Evolutionary conservation across 352 stramenopile genomes (phyloP).

Genomic region (Blastocystis hominis): DNA sequence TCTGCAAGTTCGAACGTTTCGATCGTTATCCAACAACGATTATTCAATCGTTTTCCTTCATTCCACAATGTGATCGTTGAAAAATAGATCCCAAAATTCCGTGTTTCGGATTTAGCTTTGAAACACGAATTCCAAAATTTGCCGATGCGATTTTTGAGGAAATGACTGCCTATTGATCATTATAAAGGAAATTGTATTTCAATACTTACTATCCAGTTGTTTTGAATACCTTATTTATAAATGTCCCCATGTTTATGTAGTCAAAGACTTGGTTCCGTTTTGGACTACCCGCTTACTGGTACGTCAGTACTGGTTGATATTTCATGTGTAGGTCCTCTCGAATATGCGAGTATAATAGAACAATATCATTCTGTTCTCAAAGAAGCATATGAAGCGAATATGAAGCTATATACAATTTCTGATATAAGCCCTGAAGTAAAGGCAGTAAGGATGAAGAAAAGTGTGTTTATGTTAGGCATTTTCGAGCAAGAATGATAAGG

Average conservation of each 20-base stretch:
- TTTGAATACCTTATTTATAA: not conserved
- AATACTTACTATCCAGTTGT: not conserved
- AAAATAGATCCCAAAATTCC: too few relatives aligned
- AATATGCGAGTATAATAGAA: not conserved
- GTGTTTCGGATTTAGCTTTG: not conserved
- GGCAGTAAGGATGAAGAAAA: not conserved
- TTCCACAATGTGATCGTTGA: too few relatives aligned
- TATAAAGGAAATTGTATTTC: not conserved
- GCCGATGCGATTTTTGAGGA: too few relatives aligned
- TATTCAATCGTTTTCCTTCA: too few relatives aligned
- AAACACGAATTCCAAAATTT: not conserved
- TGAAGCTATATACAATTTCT: not conserved
- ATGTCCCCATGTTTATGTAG: not conserved
- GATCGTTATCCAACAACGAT: too few relatives aligned
- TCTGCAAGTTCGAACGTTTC: too few relatives aligned
- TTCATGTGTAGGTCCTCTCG: not conserved
- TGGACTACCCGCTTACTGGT: not conserved
- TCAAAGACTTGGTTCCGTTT: not conserved
- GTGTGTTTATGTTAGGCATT: not conserved
- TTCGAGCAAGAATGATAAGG: not conserved
- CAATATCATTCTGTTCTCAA: not conserved
- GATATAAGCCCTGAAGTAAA: slow-evolving; percentile 3
- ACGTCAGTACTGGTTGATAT: not conserved
- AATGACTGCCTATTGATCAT: too few relatives aligned
- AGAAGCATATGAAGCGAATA: not conserved